Percentiles rank a stretch among this genome's conserved stretches.
Conservation (phyloP, 2,329 filamentous ascomycete genomes). For the Cryphonectria carpinicola region DNA sequence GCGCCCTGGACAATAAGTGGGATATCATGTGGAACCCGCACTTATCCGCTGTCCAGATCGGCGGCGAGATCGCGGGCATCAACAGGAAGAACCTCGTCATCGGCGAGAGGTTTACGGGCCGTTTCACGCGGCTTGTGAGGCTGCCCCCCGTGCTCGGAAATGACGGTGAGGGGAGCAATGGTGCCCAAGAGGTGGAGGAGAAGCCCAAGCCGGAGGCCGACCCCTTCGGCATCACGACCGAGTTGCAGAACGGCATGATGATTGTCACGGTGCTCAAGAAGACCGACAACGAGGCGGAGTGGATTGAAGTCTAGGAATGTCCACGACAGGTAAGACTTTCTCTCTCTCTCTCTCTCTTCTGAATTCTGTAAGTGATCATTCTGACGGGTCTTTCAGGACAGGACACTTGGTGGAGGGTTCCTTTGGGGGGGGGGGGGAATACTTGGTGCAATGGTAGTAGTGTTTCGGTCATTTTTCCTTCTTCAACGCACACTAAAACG, state of each 20-base stretch:
- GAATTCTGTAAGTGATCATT: no score
- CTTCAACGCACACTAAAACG: no score
- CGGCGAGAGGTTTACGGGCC: slow-evolving; percentile 71
- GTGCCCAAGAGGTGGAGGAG: not conserved
- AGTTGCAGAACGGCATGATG: slow-evolving; percentile 78
- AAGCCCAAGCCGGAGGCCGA: slow-evolving; percentile 63
- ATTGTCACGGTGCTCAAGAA: slow-evolving; percentile 77
- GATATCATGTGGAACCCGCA: slow-evolving; percentile 77
- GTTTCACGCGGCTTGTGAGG: slow-evolving; percentile 72
- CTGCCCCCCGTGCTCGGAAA: slow-evolving; percentile 52
- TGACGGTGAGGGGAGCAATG: slow-evolving; percentile 37
- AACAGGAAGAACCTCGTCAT: slow-evolving; percentile 63
- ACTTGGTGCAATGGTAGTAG: no score
- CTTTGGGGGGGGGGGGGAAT: no score
- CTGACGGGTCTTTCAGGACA: no score
- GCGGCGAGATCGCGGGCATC: slow-evolving; percentile 75
- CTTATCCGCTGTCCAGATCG: slow-evolving; percentile 65
- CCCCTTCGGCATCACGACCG: slow-evolving; percentile 69
- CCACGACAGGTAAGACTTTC: no score
- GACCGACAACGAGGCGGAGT: slow-evolving; percentile 70
- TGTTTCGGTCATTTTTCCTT: no score
- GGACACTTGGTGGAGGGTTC: no score
- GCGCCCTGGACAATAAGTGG: slow-evolving; percentile 78
- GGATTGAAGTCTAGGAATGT: slow-evolving; percentile 55
- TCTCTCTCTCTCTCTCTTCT: no score